phyloP scores from a whole-genome alignment of 2,329 filamentous ascomycete species.

The Trichophyton verrucosum region DNA sequence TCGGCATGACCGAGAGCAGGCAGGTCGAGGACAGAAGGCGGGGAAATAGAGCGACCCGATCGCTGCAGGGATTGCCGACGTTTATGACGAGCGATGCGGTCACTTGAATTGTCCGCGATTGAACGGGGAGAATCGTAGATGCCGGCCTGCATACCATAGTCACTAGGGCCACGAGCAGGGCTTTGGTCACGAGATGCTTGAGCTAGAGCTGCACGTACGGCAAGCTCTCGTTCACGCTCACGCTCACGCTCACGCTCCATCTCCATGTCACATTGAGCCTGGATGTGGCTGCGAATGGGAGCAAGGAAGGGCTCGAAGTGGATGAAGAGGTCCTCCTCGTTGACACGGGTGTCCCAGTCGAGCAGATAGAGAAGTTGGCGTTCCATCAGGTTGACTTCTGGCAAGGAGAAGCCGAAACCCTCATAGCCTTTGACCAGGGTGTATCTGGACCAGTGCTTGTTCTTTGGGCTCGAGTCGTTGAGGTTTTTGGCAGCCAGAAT shows the following conservation, averaged over 20 bases:
- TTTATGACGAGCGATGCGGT: conserved; percentile 27
- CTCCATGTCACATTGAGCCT: conserved; percentile 9
- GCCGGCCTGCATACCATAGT: background rate
- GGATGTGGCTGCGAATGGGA: conserved; percentile 52
- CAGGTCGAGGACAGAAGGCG: conserved; percentile 33
- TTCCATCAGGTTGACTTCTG: conserved; percentile 98
- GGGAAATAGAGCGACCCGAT: conserved; percentile 29
- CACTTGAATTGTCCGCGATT: conserved; percentile 19
- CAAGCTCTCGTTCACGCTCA: conserved; percentile 8
- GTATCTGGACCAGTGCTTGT: conserved; percentile 99
- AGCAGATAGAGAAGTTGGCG: conserved; percentile 92
- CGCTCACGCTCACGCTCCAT: conserved; percentile 6
- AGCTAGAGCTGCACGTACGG: background rate
- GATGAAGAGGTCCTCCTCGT: conserved; percentile 69
- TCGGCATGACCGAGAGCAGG: conserved; percentile 32
- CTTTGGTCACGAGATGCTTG: conserved; percentile 6
- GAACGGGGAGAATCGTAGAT: conserved; percentile 22
- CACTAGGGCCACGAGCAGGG: conserved; percentile 5
- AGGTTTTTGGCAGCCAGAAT: conserved; percentile 82
- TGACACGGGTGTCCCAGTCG: conserved; percentile 86
- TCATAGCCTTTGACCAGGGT: conserved; percentile 61
- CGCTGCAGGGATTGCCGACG: conserved; percentile 28
- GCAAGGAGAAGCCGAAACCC: conserved; percentile 80
- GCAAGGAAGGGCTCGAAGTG: conserved; percentile 81
- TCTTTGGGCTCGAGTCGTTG: conserved; percentile 97